Conservation (phyloP, 2,329 filamentous ascomycete species). For the Cladosporium colombiae region DNA sequence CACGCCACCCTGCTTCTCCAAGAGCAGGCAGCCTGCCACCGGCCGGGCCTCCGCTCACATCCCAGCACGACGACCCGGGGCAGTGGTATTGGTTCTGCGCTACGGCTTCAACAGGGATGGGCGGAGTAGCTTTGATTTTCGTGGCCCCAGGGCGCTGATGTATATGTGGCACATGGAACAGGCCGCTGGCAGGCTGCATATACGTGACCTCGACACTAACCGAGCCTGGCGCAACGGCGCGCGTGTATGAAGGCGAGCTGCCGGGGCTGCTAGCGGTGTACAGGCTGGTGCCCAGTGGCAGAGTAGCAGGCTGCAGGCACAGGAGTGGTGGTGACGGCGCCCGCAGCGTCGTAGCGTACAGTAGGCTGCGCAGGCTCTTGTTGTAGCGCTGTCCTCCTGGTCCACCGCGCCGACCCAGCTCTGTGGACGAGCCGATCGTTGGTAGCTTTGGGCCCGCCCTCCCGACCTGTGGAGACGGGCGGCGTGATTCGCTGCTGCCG, state of each 20-base stretch:
- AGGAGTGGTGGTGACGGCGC: background rate
- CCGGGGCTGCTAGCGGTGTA: background rate
- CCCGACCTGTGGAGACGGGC: slow-evolving; percentile 18
- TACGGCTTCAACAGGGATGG: slow-evolving; percentile 13
- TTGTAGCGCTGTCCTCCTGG: background rate
- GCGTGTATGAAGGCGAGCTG: slow-evolving; percentile 1
- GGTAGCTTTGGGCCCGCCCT: slow-evolving; percentile 18
- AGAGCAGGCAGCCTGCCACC: background rate
- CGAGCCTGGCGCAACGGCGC: background rate
- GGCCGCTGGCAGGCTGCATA: slow-evolving; percentile 6
- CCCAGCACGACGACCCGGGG: background rate
- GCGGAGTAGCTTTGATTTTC: slow-evolving; percentile 1
- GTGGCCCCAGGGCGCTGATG: background rate
- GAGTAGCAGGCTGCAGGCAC: background rate
- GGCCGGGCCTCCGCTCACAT: background rate
- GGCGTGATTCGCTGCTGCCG: slow-evolving; percentile 17
- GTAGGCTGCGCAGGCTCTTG: background rate
- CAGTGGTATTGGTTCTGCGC: slow-evolving; percentile 7
- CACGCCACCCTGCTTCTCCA: background rate
- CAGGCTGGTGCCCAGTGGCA: background rate
- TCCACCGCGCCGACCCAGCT: slow-evolving; percentile 4
- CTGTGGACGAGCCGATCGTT: slow-evolving; percentile 5
- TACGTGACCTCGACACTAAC: background rate
- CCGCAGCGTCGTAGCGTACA: background rate
- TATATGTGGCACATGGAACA: slow-evolving; percentile 2